Base-by-base conservation (phyloP, 495 filamentous ascomycete species). In the Aspergillus taichungensis region DNA sequence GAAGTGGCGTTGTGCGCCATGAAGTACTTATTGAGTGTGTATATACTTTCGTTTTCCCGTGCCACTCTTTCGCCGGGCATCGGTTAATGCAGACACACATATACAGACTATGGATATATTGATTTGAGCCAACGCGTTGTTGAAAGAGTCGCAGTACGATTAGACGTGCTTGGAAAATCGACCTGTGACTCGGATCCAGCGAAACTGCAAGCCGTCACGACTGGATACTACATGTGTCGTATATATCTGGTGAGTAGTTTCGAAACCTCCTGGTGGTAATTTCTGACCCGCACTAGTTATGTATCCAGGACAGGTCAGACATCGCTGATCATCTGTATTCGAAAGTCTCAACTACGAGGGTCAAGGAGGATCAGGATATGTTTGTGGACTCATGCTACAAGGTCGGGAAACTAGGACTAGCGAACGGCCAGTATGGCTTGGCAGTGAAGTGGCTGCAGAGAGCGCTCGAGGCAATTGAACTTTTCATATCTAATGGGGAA, bases 301-400 rank as follows among this genome's bases (percentile, higher is more conserved):
- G 82, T 84, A 71, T 74, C 37, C 79, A 87, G 55, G 72, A 74
- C 35, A 74, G 83, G 29, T 65, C 82, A 27, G 83, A 90, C 45
- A 71, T 94, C 29, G 85, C 87, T 8, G 85, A 92, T 42, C 78
- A 85, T 57, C 75, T 91, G 67, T 89, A 83, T 61, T 66, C 66
- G 11, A 84, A 85, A 51, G 58, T 73, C 6, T 63, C 70, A 24
- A 47, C 56, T 7, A 57, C 68, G 8, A 57, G 57, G 6, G 48
- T 54, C 4, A 45, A 56, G 3, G 63, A 75, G 7, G 74, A 82
- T 41, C 63, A 75, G 10, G 50, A 60, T 11, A 66, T 71, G 14
- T 71, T 88, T n/a, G 76, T 82, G 13, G 83, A 91, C 53, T 62
- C 81, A 11, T 68, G 88, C 10, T 85, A 82, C 42, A 80, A 83